Base-by-base conservation (phyloP, 2,329 filamentous ascomycete species). In the Trichoderma simmonsii region DNA sequence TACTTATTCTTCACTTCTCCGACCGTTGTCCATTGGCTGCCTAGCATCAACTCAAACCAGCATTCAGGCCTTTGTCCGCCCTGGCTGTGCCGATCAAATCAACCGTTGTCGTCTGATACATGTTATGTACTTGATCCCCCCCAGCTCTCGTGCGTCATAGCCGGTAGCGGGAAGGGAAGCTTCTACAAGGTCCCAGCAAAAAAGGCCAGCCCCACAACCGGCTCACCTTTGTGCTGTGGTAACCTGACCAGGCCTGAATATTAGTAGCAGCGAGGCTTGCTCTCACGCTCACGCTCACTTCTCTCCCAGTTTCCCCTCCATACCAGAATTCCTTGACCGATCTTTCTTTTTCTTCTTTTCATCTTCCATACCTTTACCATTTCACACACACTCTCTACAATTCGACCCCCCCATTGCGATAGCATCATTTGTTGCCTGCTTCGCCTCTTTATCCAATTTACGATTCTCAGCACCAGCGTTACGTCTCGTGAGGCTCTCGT, bases 171-270 rank as follows among this genome's bases (percentile, higher is more conserved):
- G 62, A 64, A 43, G 61, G 43, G 75, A 76, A 76, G 71, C 73
- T 81, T 80, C 79, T 76, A 81, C 79, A 79, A 80, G 77, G 74
- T 80, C 77, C 78, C 72, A 79, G 66, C 57, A 70, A 36, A 21
- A 54, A 43, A 3, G 24, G 48, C 15, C 66, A 43, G 66, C 66
- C 66, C 66, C 66, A 69, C 66, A 28, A 30, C 66, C n/a, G 66
- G 63, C 64, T 67, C 64, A 67, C 64, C 51, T 67, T 60, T 60
- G 18, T 32, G 56, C 28, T 39, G 54, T 61, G 15, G 34, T 61
- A 26, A 48, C 66, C 56, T 67, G 70, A 57, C 48, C 60, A 59
- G 48, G n/a, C 18, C 60, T 32, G 59, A 63, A 34, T 65, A 64
- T 61, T 61, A 59, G 61, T 66, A 71, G 56, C 56, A n/a, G 57